A percentile compares a stretch with the other conserved stretches of the same genome.
phyloP scores from a whole-genome alignment of 768 basidiomycete species.

The Phylloporus sp. region DNA sequence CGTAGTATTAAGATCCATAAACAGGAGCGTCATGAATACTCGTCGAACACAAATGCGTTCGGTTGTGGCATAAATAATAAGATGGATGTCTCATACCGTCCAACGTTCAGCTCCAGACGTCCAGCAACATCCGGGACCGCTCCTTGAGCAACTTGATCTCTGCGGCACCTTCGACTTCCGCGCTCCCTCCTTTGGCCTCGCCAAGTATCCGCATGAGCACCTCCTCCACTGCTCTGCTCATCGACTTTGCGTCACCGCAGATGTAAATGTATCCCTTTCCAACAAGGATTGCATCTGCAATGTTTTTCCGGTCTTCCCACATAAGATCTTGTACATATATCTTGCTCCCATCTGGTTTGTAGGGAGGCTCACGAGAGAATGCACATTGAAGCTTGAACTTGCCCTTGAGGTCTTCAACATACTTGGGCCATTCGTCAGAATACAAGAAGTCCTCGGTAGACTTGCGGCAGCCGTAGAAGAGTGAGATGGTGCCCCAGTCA shows the following conservation, averaged over 20 bases:
- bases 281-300: constrained; percentile 85
- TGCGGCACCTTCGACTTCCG: constrained; percentile 81
- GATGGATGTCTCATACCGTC: constrained; percentile 9
- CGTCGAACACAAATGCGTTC: constrained; percentile 2
- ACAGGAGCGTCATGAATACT: constrained; percentile 8
- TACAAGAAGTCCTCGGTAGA: constrained; percentile 90
- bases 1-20: constrained; percentile 12
- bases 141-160: constrained; percentile 96
- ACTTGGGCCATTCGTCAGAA: constrained; percentile 91
- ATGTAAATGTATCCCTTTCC: constrained; percentile 98
- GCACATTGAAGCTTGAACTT: constrained; percentile 88
- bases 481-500: constrained; percentile 92
- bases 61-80: neutral
- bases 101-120: constrained; percentile 83
- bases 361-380: constrained; percentile 85
- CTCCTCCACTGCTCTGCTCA: constrained; percentile 95
- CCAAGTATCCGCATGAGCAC: constrained; percentile 77
- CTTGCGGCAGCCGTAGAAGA: constrained; percentile 95
- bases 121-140: constrained; percentile 77
- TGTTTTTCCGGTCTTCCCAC: constrained; percentile 77
- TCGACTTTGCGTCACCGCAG: constrained; percentile 93
- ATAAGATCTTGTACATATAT: constrained; percentile 99
- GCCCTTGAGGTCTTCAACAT: constrained; percentile 79
- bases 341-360: constrained; percentile 87
- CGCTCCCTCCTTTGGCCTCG: constrained; percentile 88